Percentiles rank a stretch among this genome's conserved stretches.
phyloP scores from a whole-genome alignment of 2,329 filamentous ascomycete species.

The Truncatella angustata region DNA sequence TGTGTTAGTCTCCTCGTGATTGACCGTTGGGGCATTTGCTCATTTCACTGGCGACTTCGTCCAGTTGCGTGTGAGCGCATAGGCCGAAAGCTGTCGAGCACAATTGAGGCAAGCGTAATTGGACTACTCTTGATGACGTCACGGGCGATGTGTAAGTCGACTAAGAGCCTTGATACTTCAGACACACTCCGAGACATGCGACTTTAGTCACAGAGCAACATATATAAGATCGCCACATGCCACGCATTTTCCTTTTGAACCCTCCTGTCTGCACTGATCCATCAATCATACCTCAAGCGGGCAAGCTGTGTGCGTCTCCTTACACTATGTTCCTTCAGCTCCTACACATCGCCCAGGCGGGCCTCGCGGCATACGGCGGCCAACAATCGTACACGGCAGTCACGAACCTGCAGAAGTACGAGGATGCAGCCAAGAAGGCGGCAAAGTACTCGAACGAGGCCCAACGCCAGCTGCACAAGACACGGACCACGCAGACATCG shows the following conservation, averaged over 20 bases:
- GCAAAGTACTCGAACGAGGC: conserved; percentile 43
- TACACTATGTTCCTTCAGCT: conserved; percentile 24
- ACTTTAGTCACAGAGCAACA: too few relatives aligned
- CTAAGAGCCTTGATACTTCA: neutral
- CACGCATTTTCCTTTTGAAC: neutral
- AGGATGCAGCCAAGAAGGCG: conserved; percentile 40
- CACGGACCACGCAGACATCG: conserved; percentile 40
- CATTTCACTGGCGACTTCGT: too few relatives aligned
- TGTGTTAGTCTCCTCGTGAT: too few relatives aligned
- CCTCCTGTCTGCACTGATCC: neutral
- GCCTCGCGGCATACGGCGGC: conserved; percentile 39
- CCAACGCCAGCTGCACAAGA: conserved; percentile 39
- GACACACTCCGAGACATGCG: too few relatives aligned
- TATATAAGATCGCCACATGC: neutral
- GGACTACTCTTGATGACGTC: neutral
- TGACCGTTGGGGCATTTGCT: neutral
- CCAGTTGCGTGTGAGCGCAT: too few relatives aligned
- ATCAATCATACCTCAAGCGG: too few relatives aligned
- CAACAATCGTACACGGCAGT: conserved; percentile 40
- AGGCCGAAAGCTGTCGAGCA: too few relatives aligned
- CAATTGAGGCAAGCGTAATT: too few relatives aligned
- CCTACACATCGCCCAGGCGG: conserved; percentile 35
- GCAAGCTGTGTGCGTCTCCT: too few relatives aligned
- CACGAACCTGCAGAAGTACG: conserved; percentile 41
- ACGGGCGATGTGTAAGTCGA: neutral